phyloP scores from a whole-genome alignment of 305 asterid genomes.

The Caryopteris hybrid region DNA sequence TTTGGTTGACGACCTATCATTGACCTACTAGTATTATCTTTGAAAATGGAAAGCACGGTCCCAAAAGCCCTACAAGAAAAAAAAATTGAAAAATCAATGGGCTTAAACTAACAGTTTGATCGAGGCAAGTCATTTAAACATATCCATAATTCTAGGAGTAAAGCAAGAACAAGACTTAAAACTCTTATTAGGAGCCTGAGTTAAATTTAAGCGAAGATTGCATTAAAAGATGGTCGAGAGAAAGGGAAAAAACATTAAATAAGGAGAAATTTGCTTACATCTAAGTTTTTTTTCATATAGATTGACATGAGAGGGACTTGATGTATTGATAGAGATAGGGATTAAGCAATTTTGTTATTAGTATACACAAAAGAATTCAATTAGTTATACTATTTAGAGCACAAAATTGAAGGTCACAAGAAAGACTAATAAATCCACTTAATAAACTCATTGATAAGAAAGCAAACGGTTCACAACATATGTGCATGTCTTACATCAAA shows the following conservation, averaged over 20 bases:
- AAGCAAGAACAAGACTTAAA: background rate
- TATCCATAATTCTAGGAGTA: background rate
- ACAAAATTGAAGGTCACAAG: no score
- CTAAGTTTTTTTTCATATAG: no score
- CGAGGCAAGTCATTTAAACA: background rate
- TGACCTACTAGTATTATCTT: conserved; percentile 47
- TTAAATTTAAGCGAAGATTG: no score
- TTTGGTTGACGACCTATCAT: conserved; percentile 40
- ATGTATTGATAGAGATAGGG: no score
- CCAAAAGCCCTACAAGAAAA: conserved; percentile 46
- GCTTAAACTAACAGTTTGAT: background rate
- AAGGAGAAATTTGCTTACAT: conserved; percentile 39
- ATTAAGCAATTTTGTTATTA: background rate
- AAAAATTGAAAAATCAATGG: background rate
- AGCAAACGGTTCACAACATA: no score
- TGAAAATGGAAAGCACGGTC: conserved; percentile 50
- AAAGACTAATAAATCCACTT: no score
- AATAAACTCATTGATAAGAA: no score
- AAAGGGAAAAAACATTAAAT: background rate
- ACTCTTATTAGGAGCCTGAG: no score
- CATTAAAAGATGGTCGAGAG: no score
- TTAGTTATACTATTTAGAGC: no score
- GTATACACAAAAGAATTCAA: background rate
- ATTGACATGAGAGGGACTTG: no score
- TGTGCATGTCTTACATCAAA: no score